Base-by-base conservation (phyloP, 1,139 yeast species). In the Diutina rugosa region DNA sequence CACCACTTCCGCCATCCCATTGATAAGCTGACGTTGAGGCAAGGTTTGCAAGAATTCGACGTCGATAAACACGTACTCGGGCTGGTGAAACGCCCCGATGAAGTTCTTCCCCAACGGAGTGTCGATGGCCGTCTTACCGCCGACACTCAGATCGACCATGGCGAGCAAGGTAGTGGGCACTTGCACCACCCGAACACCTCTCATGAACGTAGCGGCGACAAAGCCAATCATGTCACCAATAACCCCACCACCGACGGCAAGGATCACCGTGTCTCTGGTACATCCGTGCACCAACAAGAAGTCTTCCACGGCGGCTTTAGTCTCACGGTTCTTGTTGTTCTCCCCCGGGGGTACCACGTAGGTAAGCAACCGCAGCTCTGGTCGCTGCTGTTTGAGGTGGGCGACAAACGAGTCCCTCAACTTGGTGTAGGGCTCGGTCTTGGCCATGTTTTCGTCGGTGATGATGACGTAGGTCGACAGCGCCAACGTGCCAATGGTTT, bases 221-320 rank as follows among this genome's bases (percentile, higher is more conserved):
- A 85, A 95, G 5, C 99, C 99, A 64, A 93, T 89, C 99, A 95
- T 93, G 67, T 95, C 99, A 58, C 99, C 99, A 71, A 95, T 91
- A 56, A 95, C 95, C 63, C 99, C 99, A 61, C 99, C 99, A 59
- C 99, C 99, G 59, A 95, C 82, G 4, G 99, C 99, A 58, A 95
- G 72, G 58, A 95, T 84, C 30, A 95, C 91, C 3, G 98, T 90
- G 68, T 95, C 99, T 71, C 99, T 81, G 32, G 98, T 93, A 71
- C 99, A 95, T 30, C 96, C 96, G 65, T 89, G 74, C n/a, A 73
- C 67, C 61, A 95, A 78, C 67, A 95, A 74, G 71, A 80, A 93
- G 72, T 95, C 99, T 72, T 95, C 99, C 58, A 95, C 91, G 28
- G 83, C 85, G 30, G 95, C 98, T 70, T 95, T 95, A 51, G 97